phyloP scores from a whole-genome alignment of 208 protist species.

The Endotrypanum monterogeii region DNA sequence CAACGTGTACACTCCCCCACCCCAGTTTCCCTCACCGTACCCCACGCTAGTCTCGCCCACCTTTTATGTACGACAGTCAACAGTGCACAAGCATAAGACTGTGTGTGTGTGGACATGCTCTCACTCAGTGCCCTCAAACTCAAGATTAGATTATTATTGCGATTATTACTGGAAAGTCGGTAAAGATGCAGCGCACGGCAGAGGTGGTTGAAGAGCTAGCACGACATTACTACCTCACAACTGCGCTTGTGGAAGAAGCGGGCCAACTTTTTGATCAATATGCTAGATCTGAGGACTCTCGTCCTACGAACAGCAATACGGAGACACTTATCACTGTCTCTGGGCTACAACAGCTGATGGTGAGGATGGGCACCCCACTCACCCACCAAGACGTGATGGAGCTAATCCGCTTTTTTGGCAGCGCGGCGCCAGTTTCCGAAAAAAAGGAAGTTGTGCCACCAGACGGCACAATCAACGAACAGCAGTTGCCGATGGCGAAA shows the following conservation, averaged over 20 bases:
- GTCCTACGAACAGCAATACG: not conserved
- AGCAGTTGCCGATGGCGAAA: not conserved
- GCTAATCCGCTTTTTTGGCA: conserved; percentile 33
- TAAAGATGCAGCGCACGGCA: conserved; percentile 4
- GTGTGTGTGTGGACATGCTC: not conserved
- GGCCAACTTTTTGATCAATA: conserved; percentile 42
- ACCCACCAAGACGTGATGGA: conserved; percentile 60
- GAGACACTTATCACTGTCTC: conserved; percentile 35
- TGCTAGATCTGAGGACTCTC: not conserved
- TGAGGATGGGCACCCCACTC: conserved; percentile 40
- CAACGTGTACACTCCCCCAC: too few species aligned
- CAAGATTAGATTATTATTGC: not conserved
- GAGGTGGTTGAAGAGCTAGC: conserved; percentile 29
- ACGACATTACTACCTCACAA: conserved; percentile 42
- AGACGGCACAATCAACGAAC: not conserved
- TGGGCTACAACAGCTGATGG: conserved; percentile 53
- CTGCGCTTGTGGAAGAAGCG: conserved; percentile 36
- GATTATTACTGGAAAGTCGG: too few species aligned
- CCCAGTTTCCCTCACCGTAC: not conserved
- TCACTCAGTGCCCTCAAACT: not conserved
- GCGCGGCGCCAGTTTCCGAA: not conserved
- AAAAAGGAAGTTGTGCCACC: not conserved
- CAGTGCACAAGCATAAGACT: not conserved
- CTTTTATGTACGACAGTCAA: not conserved
- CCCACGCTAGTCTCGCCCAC: not conserved